Base-by-base conservation (phyloP, 208 protist species). In the Leishmania braziliensis region DNA sequence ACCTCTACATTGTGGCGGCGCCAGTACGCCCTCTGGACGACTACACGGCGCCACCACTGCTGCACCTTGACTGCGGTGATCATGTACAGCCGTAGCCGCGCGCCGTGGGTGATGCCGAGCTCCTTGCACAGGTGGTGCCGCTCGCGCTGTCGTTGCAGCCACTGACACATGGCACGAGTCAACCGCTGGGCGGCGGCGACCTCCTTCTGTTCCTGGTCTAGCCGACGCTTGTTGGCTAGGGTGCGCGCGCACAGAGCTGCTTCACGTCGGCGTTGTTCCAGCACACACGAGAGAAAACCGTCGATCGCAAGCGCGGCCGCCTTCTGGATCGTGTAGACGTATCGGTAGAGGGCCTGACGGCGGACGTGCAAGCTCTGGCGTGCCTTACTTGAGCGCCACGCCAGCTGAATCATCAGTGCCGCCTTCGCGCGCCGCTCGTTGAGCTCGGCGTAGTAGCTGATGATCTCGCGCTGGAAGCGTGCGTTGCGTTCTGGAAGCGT, bases 311-410 rank as follows among this genome's bases (percentile, higher is more conserved):
- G 79, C 3, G 86, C 88, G 12, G 92, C 92, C 0, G 90, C 90
- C 75, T 93, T 91, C 79, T 97, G 93, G 26, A 83, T 81, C 4
- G 77, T 70, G 78, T 95, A 95, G 16, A 97, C 80, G 60, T 84
- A 79, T 2, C 60, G 54, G 78, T 95, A 97, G 26, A 97, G 81
- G 50, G 90, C 39, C 80, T 97, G 93, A 51, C 87, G 92, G 9
- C 91, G 89, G 20, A 75, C 60, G 56, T 88, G 74, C 58, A 97
- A 81, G 9, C 71, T 86, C 26, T 80, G 56, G 0, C 91, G 86
- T 8, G 93, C 91, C n/a, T 76, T 75, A 74, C 85, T 87, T 69
- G 79, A 86, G 54, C 92, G 94, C 88, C 88, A 95, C 50, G 86
- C 91, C 1, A 88, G 88, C 80, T 97, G 94, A 54, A 97, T 89